Base-by-base conservation (phyloP, 2,329 filamentous ascomycete species). In the Clarireedia paspali region DNA sequence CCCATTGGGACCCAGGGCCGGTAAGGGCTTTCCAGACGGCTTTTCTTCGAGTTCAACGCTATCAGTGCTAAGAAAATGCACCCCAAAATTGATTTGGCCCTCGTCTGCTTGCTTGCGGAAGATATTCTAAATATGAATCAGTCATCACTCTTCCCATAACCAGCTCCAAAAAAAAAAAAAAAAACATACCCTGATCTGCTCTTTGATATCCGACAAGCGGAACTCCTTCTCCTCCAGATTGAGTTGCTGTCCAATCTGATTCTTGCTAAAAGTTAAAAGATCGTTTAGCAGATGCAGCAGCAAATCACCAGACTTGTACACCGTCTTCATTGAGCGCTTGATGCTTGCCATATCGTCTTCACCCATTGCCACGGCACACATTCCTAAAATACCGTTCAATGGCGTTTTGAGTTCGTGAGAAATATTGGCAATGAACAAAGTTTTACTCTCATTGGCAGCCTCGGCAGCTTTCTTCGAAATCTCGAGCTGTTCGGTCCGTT, bases 401-500 rank as follows among this genome's bases (percentile, higher is more conserved):
- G 94, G 94, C 1, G 94, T 53, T n/a, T 47, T 47, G 2, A 56
- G 23, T 36, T 53, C 55, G 5, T 53, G 83, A 1, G 83, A 87
- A 50, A 97, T 96, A 65, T 97, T 97, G 17, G 94, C 94, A 60
- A 99, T 95, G 73, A 97, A 97, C 7, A 97, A 77, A 0, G 94
- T 97, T 74, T 99, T 99, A 77, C 89, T 95, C 72, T 96, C 89
- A 65, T 96, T 96, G 3, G 91, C 91, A n/a, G 89, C 88, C 70
- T 96, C 91, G 1, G 91, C 91, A 1, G 90, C 89, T 72, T 90
- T 89, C 70, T 96, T 96, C 74, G 87, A 95, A 59, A 89, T 82
- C 67, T 95, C 90, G 0, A 96, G 76, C 70, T 96, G 88, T 38
- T 82, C 82, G 0, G 91, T 96, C 55, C 91, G 80, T 68, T 91